A percentile compares a stretch with the other conserved stretches of the same genome.
phyloP scores from a whole-genome alignment of 169 alveolate genomes.

The Cryptosporidium muris region DNA sequence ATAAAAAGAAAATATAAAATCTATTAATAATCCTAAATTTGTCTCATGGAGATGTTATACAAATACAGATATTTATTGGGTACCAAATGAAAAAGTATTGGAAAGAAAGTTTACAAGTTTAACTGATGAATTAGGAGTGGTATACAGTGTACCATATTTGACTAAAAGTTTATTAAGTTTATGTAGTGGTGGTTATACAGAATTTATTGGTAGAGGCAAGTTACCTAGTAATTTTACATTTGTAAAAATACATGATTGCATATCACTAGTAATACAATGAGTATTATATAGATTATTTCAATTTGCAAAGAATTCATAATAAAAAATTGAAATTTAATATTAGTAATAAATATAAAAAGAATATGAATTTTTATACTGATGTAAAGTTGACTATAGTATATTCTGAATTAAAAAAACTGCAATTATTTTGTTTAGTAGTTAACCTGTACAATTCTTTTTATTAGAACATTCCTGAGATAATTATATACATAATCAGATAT shows the following conservation, averaged over 20 bases:
- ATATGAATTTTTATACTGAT: too few species aligned
- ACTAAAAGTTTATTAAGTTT: slow-evolving; percentile 18
- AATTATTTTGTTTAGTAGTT: too few species aligned
- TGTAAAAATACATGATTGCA: slow-evolving; percentile 33
- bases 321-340: too few species aligned
- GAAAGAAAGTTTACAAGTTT: slow-evolving; percentile 5
- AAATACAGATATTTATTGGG: slow-evolving; percentile 36
- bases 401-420: too few species aligned
- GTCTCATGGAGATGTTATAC: slow-evolving; percentile 56
- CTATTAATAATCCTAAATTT: not conserved
- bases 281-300: too few species aligned
- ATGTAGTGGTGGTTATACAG: slow-evolving; percentile 42
- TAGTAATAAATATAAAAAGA: too few species aligned
- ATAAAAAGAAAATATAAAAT: too few species aligned
- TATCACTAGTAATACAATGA: not conserved
- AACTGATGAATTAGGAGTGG: slow-evolving; percentile 34
- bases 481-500: too few species aligned
- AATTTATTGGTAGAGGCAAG: slow-evolving; percentile 1
- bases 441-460: too few species aligned
- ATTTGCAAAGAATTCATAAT: too few species aligned
- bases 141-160: slow-evolving; percentile 44
- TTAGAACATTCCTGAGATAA: too few species aligned
- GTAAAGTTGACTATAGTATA: too few species aligned
- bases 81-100: slow-evolving; percentile 12
- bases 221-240: slow-evolving; percentile 30